Conservation (phyloP, 2,329 filamentous ascomycete genomes). For the Ramularia endophylla region DNA sequence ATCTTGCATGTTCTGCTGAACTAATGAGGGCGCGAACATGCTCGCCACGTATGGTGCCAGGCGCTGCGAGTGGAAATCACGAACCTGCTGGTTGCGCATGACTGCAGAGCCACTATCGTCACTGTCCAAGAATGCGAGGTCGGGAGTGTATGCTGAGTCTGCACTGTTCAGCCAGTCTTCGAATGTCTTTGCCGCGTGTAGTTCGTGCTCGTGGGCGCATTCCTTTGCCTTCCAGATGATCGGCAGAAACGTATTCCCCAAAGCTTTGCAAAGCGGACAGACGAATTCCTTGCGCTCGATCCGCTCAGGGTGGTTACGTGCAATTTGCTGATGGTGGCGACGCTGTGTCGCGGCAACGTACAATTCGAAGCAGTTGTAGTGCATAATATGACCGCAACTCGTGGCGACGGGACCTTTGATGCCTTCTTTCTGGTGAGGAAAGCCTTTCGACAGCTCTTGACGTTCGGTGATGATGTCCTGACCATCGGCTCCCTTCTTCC, state of each 20-base stretch:
- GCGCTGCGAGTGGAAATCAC: constrained; percentile 21
- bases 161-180: constrained; percentile 58
- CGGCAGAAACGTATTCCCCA: constrained; percentile 90
- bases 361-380: constrained; percentile 88
- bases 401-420: constrained; percentile 76
- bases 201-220: constrained; percentile 66
- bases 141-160: constrained; percentile 46
- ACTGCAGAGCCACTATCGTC: constrained; percentile 23
- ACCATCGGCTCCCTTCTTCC: constrained; percentile 69
- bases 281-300: constrained; percentile 80
- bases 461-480: constrained; percentile 66
- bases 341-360: constrained; percentile 80
- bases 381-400: constrained; percentile 98
- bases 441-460: constrained; percentile 84
- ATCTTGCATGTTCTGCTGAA: constrained; percentile 25
- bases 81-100: constrained; percentile 27
- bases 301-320: constrained; percentile 84
- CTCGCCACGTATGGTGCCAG: constrained; percentile 23
- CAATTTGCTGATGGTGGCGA: constrained; percentile 86
- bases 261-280: constrained; percentile 91
- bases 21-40: constrained; percentile 26
- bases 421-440: constrained; percentile 54
- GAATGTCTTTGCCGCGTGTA: constrained; percentile 49
- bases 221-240: constrained; percentile 94
- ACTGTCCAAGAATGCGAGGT: constrained; percentile 46